Evolutionary conservation across 805 yeast species (phyloP), one percentile per base, ranked within the genome.

Genomic region (Cyberlindnera euphorbiae): DNA sequence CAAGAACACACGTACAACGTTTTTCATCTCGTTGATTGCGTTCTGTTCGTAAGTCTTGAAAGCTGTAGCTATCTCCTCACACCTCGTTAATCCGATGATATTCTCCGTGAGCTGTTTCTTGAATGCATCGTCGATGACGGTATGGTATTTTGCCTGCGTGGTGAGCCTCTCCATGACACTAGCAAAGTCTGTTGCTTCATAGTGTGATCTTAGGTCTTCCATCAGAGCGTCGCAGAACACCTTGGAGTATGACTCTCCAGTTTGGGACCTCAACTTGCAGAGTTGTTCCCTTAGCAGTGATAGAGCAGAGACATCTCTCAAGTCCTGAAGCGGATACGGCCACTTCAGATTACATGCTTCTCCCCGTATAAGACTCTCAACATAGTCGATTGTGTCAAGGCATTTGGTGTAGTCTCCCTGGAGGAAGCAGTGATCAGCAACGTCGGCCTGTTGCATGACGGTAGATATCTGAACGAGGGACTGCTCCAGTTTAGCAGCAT

Each of bases 11-110:
- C 84, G 75, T 26, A 89, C 84, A 12, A 87, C 75, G 11, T 72
- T 69, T 56, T 87, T 87, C 36, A 86, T 67, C 47, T 88, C 95
- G 2, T 69, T 63, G 10, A 79, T 64, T n/a, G 84, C 75, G 14
- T 67, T 68, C 17, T 79, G 90, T 48, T 81, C 84, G 55, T 82
- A 88, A 4, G 64, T 53, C 26, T 68, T 65, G 45, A 81, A 78
- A 0, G 94, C 84, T 11, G 71, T 63, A 1, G 73, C 66, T 18
- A 86, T 54, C 45, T 74, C 77, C 17, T 79, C 80, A 30, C 86
- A 72, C 46, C 77, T 69, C 8, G 74, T 64, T 16, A 90, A 64
- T 17, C 82, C 82, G 7, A 60, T 53, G 22, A 87, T 62, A 33
- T 66, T 69, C 1, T 60, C 64, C 7, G 58, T 58, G n/a, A 85